A percentile compares a stretch with the other conserved stretches of the same genome.
These are phyloP conservation scores for Exsudoporus frostii DNA, from an alignment of 768 basidiomycete genomes.

Conservation along the genomic window DNA sequence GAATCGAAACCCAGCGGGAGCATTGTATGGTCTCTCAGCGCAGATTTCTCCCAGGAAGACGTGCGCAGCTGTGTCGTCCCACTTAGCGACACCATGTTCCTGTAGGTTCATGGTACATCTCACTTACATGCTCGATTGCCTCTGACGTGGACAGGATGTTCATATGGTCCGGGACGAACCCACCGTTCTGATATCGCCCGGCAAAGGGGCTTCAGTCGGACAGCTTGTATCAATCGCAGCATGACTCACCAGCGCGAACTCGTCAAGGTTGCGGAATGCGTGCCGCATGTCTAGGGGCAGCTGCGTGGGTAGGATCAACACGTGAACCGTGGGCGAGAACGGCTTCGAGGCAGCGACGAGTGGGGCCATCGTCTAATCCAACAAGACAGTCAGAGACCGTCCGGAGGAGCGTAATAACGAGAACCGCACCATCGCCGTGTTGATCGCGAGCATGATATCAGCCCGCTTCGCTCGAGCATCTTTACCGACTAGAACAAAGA, in stretches of 20 bases:
- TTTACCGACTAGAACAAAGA: constrained; percentile 69
- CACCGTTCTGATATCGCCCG: constrained; percentile 42
- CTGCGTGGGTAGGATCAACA: constrained; percentile 68
- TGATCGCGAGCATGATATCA: constrained; percentile 61
- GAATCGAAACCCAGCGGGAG: constrained; percentile 54
- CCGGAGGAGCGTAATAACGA: background rate
- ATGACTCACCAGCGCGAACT: constrained; percentile 50
- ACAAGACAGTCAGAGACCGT: background rate
- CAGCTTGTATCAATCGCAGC: background rate
- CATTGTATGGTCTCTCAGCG: constrained; percentile 49
- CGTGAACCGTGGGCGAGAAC: constrained; percentile 72
- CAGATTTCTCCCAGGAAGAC: constrained; percentile 47
- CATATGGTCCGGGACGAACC: constrained; percentile 69
- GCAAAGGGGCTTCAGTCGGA: background rate
- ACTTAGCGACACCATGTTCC: background rate
- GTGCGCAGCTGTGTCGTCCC: constrained; percentile 45
- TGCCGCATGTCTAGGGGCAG: constrained; percentile 68
- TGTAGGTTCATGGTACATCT: background rate
- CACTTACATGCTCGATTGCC: constrained; percentile 56
- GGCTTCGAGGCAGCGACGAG: constrained; percentile 54
- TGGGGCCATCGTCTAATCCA: constrained; percentile 49
- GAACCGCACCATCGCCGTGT: constrained; percentile 49
- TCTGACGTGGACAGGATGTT: constrained; percentile 60
- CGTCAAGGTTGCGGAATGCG: constrained; percentile 68
- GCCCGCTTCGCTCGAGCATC: constrained; percentile 58